Percentiles rank a stretch among this genome's conserved stretches.
Evolutionary conservation across 345 rosid species (phyloP).

Genomic region (Moricandia moricandioides): DNA sequence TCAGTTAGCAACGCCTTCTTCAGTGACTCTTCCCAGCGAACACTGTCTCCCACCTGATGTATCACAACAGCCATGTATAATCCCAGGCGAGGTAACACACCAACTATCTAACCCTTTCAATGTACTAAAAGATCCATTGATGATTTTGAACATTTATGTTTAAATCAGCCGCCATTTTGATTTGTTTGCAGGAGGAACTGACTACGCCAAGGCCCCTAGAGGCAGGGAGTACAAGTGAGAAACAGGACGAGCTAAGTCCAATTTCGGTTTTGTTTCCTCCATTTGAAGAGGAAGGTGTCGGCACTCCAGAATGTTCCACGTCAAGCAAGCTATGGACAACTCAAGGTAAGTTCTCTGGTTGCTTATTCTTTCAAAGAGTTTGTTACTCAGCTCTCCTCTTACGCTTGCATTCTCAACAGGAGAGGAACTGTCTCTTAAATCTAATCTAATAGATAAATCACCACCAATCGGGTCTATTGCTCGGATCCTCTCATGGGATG

Average conservation of each 20-base stretch:
- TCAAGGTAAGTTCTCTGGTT: conserved; percentile 39
- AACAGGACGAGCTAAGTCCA: conserved; percentile 91
- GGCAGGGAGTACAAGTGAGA: conserved; percentile 51
- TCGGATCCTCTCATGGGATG: conserved; percentile 59
- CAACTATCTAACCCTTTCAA: neutral
- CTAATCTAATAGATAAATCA: conserved; percentile 80
- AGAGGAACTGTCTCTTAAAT: conserved; percentile 42
- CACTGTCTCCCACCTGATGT: conserved; percentile 26
- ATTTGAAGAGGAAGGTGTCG: conserved; percentile 67
- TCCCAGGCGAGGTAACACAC: conserved; percentile 56
- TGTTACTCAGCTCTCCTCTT: conserved; percentile 32
- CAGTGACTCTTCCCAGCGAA: conserved; percentile 28
- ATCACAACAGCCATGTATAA: conserved; percentile 37
- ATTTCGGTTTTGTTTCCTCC: conserved; percentile 76
- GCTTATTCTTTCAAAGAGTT: conserved; percentile 15
- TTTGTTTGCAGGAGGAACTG: conserved; percentile 51
- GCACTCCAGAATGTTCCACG: conserved; percentile 44
- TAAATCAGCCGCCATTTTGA: conserved; percentile 19
- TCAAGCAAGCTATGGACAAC: conserved; percentile 38
- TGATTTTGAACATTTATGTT: conserved; percentile 3
- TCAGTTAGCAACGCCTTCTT: conserved; percentile 30
- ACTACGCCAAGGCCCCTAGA: conserved; percentile 43
- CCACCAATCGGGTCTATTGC: conserved; percentile 70
- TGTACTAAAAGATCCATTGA: neutral
- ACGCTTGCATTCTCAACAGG: conserved; percentile 58